Conservation (phyloP, 352 stramenopile species). For the Globisporangium yorkense region DNA sequence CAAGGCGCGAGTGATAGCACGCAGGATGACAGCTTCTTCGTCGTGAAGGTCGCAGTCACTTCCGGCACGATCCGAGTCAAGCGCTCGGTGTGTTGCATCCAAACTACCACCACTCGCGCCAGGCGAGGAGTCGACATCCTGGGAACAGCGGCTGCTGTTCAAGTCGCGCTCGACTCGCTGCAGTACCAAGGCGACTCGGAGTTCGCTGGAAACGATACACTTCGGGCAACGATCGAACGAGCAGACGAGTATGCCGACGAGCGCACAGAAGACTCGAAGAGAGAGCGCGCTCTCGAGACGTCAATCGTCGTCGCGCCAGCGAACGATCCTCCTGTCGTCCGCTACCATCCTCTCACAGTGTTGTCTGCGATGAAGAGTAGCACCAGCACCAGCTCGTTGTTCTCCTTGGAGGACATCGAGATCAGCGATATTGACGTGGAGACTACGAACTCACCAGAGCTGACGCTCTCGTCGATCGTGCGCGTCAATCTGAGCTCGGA, state of each 20-base stretch:
- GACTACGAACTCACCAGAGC: not conserved
- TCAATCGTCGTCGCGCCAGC: slow-evolving; percentile 2
- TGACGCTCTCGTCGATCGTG: slow-evolving; percentile 1
- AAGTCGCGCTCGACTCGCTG: slow-evolving; percentile 8
- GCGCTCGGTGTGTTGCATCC: slow-evolving; percentile 11
- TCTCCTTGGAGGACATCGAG: slow-evolving; percentile 4
- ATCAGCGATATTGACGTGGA: slow-evolving; percentile 6
- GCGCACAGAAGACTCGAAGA: too few relatives aligned
- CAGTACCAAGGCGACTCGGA: slow-evolving; percentile 13
- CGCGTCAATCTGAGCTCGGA: slow-evolving; percentile 7
- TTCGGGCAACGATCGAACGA: slow-evolving; percentile 3
- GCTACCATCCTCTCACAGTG: not conserved
- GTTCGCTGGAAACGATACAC: slow-evolving; percentile 14
- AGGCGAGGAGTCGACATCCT: slow-evolving; percentile 5
- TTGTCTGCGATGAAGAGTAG: not conserved
- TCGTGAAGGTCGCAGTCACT: not conserved
- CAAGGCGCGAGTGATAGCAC: not conserved
- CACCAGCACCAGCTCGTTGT: not conserved
- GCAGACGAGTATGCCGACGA: not conserved
- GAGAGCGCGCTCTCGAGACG: not conserved
- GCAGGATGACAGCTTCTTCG: slow-evolving; percentile 1
- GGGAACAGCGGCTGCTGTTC: slow-evolving; percentile 2
- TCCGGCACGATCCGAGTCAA: slow-evolving; percentile 7
- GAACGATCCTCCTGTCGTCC: slow-evolving; percentile 12
- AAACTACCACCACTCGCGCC: not conserved